These are phyloP conservation scores for Trypanosoma lewisi DNA, from an alignment of 208 protist species.

Conservation along the genomic window DNA sequence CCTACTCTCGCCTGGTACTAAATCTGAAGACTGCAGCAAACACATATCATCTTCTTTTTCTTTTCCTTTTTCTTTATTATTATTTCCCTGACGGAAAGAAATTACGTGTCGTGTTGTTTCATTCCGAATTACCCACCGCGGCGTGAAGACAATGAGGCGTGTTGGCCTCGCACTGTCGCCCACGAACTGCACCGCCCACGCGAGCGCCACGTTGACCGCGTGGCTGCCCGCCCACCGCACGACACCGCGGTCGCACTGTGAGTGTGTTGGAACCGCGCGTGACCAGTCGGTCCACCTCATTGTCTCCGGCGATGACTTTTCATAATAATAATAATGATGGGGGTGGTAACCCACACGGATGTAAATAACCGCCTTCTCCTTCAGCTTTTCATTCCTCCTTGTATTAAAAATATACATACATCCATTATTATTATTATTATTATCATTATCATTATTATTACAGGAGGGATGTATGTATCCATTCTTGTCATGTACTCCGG, in stretches of 20 bases:
- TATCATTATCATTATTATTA: not conserved
- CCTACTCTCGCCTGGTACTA: slow-evolving; percentile 14
- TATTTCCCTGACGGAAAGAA: slow-evolving; percentile 15
- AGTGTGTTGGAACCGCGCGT: slow-evolving; percentile 14
- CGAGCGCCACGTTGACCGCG: slow-evolving; percentile 33
- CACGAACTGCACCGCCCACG: slow-evolving; percentile 58
- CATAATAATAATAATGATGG: not conserved
- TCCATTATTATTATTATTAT: not conserved
- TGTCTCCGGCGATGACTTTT: too few species aligned
- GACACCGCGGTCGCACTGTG: slow-evolving; percentile 25
- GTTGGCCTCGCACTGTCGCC: slow-evolving; percentile 34
- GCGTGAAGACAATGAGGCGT: slow-evolving; percentile 51
- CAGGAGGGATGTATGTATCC: not conserved
- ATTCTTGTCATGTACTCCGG: slow-evolving; percentile 15
- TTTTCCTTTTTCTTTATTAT: too few species aligned
- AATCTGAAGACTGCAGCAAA: not conserved
- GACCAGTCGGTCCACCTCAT: slow-evolving; percentile 56
- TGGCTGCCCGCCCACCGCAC: slow-evolving; percentile 23
- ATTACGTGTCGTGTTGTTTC: slow-evolving; percentile 6
- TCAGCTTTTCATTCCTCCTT: slow-evolving; percentile 30
- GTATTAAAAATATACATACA: slow-evolving; percentile 51
- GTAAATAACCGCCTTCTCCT: slow-evolving; percentile 35
- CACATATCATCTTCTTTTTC: too few species aligned
- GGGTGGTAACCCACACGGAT: slow-evolving; percentile 27
- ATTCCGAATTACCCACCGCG: slow-evolving; percentile 75